These are phyloP conservation scores for Rhynchospora breviuscula DNA, from an alignment of 176 grass and related monocot species.

Conservation along the genomic window DNA sequence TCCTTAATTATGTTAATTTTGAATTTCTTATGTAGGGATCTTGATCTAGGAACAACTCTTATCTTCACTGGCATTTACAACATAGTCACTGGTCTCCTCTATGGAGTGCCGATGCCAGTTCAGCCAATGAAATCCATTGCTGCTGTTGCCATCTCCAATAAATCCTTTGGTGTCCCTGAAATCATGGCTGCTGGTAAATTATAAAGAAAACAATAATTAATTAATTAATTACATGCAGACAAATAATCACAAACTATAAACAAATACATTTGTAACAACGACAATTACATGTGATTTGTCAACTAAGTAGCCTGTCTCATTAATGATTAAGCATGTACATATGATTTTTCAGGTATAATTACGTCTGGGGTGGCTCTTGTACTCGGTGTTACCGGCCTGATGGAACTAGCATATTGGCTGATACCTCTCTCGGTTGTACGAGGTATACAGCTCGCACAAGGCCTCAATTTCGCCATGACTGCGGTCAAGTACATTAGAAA, in stretches of 20 bases:
- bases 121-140: slow-evolving; percentile 41
- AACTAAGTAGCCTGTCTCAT: not conserved
- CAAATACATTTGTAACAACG: not conserved
- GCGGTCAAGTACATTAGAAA: slow-evolving; percentile 80
- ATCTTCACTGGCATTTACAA: slow-evolving; percentile 52
- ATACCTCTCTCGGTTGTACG: slow-evolving; percentile 82
- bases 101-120: slow-evolving; percentile 49
- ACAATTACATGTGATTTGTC: not conserved
- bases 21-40: not conserved
- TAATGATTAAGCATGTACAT: not conserved
- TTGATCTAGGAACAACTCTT: slow-evolving; percentile 48
- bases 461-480: slow-evolving; percentile 76
- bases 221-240: not conserved
- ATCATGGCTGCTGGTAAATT: slow-evolving; percentile 50
- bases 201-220: not conserved
- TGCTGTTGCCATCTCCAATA: slow-evolving; percentile 34
- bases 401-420: slow-evolving; percentile 59
- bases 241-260: not conserved
- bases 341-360: slow-evolving; percentile 38
- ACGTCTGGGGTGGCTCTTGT: slow-evolving; percentile 56
- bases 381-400: slow-evolving; percentile 65
- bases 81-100: slow-evolving; percentile 41
- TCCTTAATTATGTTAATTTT: not conserved
- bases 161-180: slow-evolving; percentile 45
- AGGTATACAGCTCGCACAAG: slow-evolving; percentile 87